Conservation (phyloP, 2,329 filamentous ascomycete species). For the Xylaria sp. region DNA sequence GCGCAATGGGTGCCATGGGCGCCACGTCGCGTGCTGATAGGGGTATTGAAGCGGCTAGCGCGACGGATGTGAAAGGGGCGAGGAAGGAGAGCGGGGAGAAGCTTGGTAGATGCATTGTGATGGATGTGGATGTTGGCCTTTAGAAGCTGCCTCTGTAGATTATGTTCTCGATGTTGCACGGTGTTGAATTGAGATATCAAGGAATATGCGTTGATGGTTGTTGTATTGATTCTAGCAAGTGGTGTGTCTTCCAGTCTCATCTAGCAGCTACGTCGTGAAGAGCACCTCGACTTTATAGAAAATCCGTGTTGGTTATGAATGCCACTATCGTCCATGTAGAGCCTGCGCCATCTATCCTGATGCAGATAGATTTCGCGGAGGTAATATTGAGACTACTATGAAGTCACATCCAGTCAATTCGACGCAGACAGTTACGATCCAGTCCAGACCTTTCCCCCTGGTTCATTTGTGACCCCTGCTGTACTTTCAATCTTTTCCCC, state of each 20-base stretch:
- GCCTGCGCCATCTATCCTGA: constrained; percentile 20
- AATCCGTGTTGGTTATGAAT: constrained; percentile 13
- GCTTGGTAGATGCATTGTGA: constrained; percentile 36
- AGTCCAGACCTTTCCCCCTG: constrained; percentile 31
- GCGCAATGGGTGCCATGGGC: constrained; percentile 37
- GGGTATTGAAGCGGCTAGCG: constrained; percentile 35
- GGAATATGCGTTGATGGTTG: constrained; percentile 11
- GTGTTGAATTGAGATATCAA: neutral
- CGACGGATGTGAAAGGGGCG: constrained; percentile 37
- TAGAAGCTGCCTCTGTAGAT: constrained; percentile 8
- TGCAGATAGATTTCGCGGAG: constrained; percentile 18
- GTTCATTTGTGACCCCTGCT: constrained; percentile 7
- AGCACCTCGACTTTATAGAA: constrained; percentile 34
- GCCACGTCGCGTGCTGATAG: constrained; percentile 35
- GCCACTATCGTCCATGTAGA: neutral
- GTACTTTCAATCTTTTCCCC: constrained; percentile 10
- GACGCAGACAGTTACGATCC: constrained; percentile 9
- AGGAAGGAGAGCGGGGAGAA: constrained; percentile 38
- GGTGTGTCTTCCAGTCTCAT: constrained; percentile 15
- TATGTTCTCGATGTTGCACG: neutral
- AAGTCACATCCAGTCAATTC: constrained; percentile 12
- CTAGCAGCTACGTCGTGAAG: constrained; percentile 24
- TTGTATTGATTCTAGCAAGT: constrained; percentile 6
- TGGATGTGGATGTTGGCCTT: neutral
- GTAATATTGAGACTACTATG: constrained; percentile 21